Percentiles rank a stretch among this genome's conserved stretches.
These are phyloP conservation scores for Pisolithus tinctorius DNA, from an alignment of 768 basidiomycete species.

Conservation along the genomic window DNA sequence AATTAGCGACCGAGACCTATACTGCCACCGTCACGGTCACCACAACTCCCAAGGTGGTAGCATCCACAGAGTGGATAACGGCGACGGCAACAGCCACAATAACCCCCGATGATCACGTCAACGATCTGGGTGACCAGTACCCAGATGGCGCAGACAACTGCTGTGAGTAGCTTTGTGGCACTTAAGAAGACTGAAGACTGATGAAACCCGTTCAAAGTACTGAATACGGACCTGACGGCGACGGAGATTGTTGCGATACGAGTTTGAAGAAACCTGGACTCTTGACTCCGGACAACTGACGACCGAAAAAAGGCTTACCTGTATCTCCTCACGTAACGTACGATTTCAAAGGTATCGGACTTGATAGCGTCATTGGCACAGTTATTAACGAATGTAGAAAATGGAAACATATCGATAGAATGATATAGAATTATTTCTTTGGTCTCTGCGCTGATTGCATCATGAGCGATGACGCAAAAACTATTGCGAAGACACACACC, in stretches of 20 bases:
- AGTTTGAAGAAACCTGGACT: neutral
- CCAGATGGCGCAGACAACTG: too few relatives aligned
- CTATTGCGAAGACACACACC: slow-evolving; percentile 40
- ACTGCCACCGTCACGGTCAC: neutral
- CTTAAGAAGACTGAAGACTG: neutral
- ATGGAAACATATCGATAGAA: neutral
- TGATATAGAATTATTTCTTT: slow-evolving; percentile 45
- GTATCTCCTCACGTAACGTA: neutral
- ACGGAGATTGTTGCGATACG: neutral
- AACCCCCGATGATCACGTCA: neutral
- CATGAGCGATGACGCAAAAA: slow-evolving; percentile 1
- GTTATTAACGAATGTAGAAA: slow-evolving; percentile 1
- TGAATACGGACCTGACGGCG: neutral
- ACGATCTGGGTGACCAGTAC: neutral
- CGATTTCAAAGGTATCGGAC: neutral
- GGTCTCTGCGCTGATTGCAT: slow-evolving; percentile 73
- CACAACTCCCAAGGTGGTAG: too few relatives aligned
- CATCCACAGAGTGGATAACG: too few relatives aligned
- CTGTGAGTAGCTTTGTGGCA: neutral
- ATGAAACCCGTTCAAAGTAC: neutral
- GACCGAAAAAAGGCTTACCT: neutral
- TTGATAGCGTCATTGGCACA: neutral
- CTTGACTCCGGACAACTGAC: neutral
- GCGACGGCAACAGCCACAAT: neutral
- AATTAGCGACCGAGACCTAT: neutral